Conservation (phyloP, 1,139 yeast species). For the Magnusiomyces clavatus region DNA sequence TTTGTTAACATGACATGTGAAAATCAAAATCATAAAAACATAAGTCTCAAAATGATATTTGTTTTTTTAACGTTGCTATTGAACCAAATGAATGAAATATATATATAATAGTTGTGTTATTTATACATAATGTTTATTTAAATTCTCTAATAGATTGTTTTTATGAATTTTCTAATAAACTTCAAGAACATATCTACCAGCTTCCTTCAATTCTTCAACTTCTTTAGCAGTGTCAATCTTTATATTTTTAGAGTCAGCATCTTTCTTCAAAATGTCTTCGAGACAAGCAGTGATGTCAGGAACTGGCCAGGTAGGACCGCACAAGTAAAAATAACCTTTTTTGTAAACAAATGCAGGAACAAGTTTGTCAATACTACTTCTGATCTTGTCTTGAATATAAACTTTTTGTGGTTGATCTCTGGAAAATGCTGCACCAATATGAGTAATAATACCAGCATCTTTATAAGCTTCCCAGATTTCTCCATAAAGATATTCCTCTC, state of each 20-base stretch:
- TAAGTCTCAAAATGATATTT: background rate
- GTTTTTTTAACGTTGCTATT: background rate
- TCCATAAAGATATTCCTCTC: constrained; percentile 93
- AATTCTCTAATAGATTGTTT: too few relatives aligned
- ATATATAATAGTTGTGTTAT: background rate
- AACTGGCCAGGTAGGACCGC: constrained; percentile 99
- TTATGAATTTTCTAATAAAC: constrained; percentile 52
- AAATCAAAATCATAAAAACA: background rate
- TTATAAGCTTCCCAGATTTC: constrained; percentile 96
- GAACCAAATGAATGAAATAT: background rate
- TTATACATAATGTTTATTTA: background rate
- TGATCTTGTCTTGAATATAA: constrained; percentile 89
- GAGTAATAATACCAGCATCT: constrained; percentile 87
- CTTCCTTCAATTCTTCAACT: constrained; percentile 90
- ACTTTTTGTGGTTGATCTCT: constrained; percentile 95
- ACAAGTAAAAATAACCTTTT: constrained; percentile 85
- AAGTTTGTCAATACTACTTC: constrained; percentile 64
- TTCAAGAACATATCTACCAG: constrained; percentile 86
- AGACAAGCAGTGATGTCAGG: constrained; percentile 92
- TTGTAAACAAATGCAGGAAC: constrained; percentile 72
- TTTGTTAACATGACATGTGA: background rate
- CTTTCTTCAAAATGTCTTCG: constrained; percentile 68
- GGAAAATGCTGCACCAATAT: constrained; percentile 96
- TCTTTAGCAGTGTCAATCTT: constrained; percentile 67
- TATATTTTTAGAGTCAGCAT: constrained; percentile 60